These are phyloP conservation scores for Bremia lactucae DNA, from an alignment of 352 stramenopile species.

Conservation along the genomic window DNA sequence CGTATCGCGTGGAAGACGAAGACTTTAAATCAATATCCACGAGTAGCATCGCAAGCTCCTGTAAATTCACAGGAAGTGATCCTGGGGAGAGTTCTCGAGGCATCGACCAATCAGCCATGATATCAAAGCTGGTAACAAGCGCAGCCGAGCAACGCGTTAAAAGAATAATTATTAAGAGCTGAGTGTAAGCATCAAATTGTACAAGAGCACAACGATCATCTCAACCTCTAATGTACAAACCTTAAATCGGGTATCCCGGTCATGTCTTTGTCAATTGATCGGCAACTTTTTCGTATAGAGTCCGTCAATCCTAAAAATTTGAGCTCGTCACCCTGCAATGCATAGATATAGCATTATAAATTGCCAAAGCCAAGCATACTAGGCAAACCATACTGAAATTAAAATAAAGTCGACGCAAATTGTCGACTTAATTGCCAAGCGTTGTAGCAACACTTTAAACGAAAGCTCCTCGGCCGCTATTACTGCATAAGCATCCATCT, in stretches of 20 bases:
- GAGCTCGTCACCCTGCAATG: constrained; percentile 46
- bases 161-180: no score
- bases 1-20: constrained; percentile 45
- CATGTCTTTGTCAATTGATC: constrained; percentile 50
- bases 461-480: no score
- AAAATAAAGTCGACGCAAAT: constrained; percentile 70
- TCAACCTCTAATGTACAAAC: constrained; percentile 21
- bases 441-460: no score
- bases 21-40: constrained; percentile 44
- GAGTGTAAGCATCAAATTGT: constrained; percentile 1
- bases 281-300: constrained; percentile 50
- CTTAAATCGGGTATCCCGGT: constrained; percentile 49
- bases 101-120: constrained; percentile 49
- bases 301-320: constrained; percentile 59
- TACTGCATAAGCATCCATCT: constrained; percentile 61
- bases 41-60: constrained; percentile 46
- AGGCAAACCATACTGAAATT: no score
- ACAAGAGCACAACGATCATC: constrained; percentile 16
- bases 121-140: constrained; percentile 41
- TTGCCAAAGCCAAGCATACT: no score
- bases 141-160: constrained; percentile 6
- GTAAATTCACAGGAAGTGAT: constrained; percentile 29
- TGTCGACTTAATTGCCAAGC: constrained; percentile 33
- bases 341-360: constrained; percentile 19
- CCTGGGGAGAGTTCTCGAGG: constrained; percentile 36